Base-by-base conservation (phyloP, 2,329 filamentous ascomycete genomes). In the Aureobasidium namibiae region DNA sequence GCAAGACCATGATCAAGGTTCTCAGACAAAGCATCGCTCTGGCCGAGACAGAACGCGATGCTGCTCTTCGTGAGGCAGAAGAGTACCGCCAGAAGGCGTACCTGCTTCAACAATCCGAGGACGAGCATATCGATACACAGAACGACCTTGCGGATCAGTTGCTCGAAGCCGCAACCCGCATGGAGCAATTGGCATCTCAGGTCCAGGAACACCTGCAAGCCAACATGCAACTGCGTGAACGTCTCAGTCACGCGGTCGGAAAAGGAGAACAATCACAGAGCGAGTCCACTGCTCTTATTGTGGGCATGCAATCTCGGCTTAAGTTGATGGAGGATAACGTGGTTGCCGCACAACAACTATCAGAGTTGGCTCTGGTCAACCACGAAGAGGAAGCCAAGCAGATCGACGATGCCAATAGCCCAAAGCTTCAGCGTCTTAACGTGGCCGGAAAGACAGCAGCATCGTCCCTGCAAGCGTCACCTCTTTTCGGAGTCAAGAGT, bases 231-330 rank as follows among this genome's bases (percentile, higher is more conserved):
- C 79, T 99, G 52, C 87, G 91, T 60, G 78, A 82, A 59, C 88
- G 92, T 42, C 84, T 99, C 2, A 78, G 86, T 7, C 83, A 89
- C 21, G 90, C 92, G 1, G 89, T 97, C 38, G 78, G 84, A 56
- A 88, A 90, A 63, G 92, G 92, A 60, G 92, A 97, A 67, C 80
- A 81, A 33, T 90, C 94, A 66, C 92, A 95, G 70, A 86, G 86
- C 67, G 76, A 85, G 61, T 95, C 91, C 63, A 88, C 88, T 14
- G 80, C 84, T 56, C 88, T 89, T 67, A 96, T 99, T 70, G 89
- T 89, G 60, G 81, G 85, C 58, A 83, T 97, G 70, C 92, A 97
- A 71, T 82, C 82, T 62, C 87, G 86, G 60, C 85, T 99, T 60
- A 90, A 88, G 67, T 75, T 78, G 16, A 83, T 96, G 53, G 94